phyloP scores from a whole-genome alignment of 495 filamentous ascomycete species.

The Recurvomyces mirabilis region DNA sequence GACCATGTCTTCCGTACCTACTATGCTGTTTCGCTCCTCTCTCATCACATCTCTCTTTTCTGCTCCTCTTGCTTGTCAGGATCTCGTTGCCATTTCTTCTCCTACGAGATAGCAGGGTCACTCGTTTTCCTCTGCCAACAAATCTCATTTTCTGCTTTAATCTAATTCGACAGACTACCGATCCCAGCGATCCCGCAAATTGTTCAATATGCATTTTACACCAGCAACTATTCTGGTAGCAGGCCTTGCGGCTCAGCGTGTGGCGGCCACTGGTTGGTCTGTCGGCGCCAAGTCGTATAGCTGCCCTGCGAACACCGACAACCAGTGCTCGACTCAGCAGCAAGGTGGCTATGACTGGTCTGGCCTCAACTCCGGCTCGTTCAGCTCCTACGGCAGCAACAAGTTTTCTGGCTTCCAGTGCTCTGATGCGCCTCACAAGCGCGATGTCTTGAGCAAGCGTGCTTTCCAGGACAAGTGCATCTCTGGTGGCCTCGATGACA shows the following conservation, averaged over 20 bases:
- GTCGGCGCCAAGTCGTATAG: slow-evolving; percentile 45
- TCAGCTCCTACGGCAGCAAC: slow-evolving; percentile 58
- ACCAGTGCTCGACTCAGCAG: slow-evolving; percentile 60
- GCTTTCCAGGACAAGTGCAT: slow-evolving; percentile 53
- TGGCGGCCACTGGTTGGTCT: slow-evolving; percentile 51
- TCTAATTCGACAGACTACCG: no score
- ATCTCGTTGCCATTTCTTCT: no score
- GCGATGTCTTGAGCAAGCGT: slow-evolving; percentile 30
- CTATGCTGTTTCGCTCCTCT: no score
- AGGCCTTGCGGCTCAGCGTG: slow-evolving; percentile 49
- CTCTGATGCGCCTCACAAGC: slow-evolving; percentile 43
- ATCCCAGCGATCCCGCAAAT: no score
- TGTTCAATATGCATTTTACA: slow-evolving; percentile 37
- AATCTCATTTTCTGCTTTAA: slow-evolving; percentile 7
- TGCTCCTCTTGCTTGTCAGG: no score
- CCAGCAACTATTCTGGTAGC: slow-evolving; percentile 34
- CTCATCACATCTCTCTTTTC: no score
- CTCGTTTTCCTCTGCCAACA: slow-evolving; percentile 21
- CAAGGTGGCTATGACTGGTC: slow-evolving; percentile 58
- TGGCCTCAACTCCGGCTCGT: slow-evolving; percentile 49
- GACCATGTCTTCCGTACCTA: no score
- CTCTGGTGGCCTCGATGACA: slow-evolving; percentile 18
- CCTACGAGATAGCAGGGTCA: no score
- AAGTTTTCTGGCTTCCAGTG: slow-evolving; percentile 62
- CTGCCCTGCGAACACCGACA: slow-evolving; percentile 63